Evolutionary conservation across 2,329 filamentous ascomycete genomes (phyloP).

Genomic region (Neonectria magnoliae): DNA sequence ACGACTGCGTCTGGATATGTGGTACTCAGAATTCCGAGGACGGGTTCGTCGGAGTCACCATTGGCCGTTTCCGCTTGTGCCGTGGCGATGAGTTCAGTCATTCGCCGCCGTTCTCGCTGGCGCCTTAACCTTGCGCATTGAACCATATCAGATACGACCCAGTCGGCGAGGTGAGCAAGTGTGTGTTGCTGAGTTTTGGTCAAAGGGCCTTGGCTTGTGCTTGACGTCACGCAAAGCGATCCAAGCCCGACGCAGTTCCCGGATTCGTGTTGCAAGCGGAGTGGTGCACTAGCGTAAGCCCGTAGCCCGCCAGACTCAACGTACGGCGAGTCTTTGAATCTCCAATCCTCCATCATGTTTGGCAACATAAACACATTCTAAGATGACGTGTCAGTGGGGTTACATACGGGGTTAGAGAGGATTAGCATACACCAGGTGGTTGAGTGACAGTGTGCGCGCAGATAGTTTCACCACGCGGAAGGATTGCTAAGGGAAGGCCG

Average conservation of each 20-base stretch:
- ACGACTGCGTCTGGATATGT: slow-evolving; percentile 49
- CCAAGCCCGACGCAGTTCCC: slow-evolving; percentile 53
- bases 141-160: slow-evolving; percentile 54
- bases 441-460: slow-evolving; percentile 57
- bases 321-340: slow-evolving; percentile 53
- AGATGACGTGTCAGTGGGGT: neutral
- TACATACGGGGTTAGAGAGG: too few relatives aligned
- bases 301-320: slow-evolving; percentile 52
- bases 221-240: slow-evolving; percentile 55
- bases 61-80: slow-evolving; percentile 38
- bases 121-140: slow-evolving; percentile 50
- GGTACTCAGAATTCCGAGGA: slow-evolving; percentile 44
- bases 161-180: slow-evolving; percentile 43
- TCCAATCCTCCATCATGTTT: slow-evolving; percentile 56
- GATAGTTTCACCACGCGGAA: slow-evolving; percentile 56
- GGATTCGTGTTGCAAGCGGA: slow-evolving; percentile 51
- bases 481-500: slow-evolving; percentile 51
- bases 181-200: slow-evolving; percentile 42
- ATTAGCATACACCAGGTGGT: slow-evolving; percentile 39
- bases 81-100: slow-evolving; percentile 48
- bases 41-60: slow-evolving; percentile 25
- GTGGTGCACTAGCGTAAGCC: slow-evolving; percentile 53
- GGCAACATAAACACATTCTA: slow-evolving; percentile 53
- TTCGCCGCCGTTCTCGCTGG: slow-evolving; percentile 51
- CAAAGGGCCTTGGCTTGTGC: slow-evolving; percentile 45